Percentiles rank a stretch among this genome's conserved stretches.
phyloP scores from a whole-genome alignment of 2,329 filamentous ascomycete genomes.

The Xylogone sp. region DNA sequence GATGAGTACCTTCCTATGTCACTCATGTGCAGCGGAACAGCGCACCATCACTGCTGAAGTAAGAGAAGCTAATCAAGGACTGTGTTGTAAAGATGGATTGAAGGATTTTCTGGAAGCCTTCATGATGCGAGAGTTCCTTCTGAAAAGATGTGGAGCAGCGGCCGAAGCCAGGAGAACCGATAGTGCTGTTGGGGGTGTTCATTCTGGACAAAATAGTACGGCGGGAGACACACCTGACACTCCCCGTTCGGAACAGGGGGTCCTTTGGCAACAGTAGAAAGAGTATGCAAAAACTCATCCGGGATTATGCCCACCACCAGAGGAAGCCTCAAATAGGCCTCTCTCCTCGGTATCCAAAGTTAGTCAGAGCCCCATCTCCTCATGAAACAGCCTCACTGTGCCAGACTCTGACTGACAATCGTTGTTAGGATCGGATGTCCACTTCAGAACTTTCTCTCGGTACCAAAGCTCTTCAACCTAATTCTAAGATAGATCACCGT shows the following conservation, averaged over 20 bases:
- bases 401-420: too few relatives aligned
- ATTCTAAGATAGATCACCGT: too few relatives aligned
- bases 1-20: background rate
- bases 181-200: background rate
- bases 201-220: too few relatives aligned
- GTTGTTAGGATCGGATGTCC: too few relatives aligned
- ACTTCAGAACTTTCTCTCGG: too few relatives aligned
- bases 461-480: too few relatives aligned
- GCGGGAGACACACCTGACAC: too few relatives aligned
- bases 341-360: constrained; percentile 2
- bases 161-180: background rate
- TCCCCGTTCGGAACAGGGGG: constrained; percentile 1
- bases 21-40: background rate
- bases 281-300: constrained; percentile 2
- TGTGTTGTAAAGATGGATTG: background rate
- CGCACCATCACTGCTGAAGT: background rate
- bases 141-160: background rate
- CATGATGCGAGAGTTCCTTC: background rate
- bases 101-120: background rate
- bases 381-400: too few relatives aligned
- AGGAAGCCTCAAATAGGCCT: constrained; percentile 1
- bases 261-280: constrained; percentile 11
- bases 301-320: constrained; percentile 6
- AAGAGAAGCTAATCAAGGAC: background rate
- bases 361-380: background rate